phyloP scores from a whole-genome alignment of 2,329 filamentous ascomycete species.

The Kalmusia sp. region DNA sequence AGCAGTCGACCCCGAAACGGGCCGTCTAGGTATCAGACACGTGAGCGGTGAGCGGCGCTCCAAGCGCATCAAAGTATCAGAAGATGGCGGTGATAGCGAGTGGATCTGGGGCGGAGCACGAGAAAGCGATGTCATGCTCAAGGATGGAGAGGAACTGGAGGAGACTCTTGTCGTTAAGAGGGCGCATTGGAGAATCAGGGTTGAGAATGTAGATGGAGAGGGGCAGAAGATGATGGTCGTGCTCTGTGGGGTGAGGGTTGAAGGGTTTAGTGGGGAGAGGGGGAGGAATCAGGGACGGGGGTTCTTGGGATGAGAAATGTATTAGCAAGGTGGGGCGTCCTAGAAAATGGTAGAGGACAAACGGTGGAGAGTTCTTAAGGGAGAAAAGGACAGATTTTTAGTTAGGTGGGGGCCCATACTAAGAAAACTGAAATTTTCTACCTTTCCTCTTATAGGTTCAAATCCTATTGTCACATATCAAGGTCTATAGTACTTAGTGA shows the following conservation, averaged over 20 bases:
- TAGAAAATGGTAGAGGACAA: not conserved
- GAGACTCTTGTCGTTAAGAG: conserved; percentile 45
- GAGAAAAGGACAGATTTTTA: not conserved
- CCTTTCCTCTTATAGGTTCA: too few relatives aligned
- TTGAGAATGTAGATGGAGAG: conserved; percentile 61
- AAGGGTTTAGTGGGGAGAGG: conserved; percentile 71
- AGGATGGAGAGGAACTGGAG: conserved; percentile 24
- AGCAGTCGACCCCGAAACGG: conserved; percentile 18
- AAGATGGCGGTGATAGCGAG: conserved; percentile 38
- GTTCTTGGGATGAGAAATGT: conserved; percentile 61
- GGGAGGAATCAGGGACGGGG: conserved; percentile 69
- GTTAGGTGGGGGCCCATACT: too few relatives aligned
- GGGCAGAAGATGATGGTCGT: conserved; percentile 70
- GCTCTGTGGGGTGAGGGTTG: conserved; percentile 77
- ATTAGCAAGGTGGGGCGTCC: too few relatives aligned
- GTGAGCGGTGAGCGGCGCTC: not conserved
- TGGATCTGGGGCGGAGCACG: conserved; percentile 26
- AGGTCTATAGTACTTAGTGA: too few relatives aligned
- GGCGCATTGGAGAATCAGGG: conserved; percentile 55
- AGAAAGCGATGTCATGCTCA: conserved; percentile 11
- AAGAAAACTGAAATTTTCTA: too few relatives aligned
- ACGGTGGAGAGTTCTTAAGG: not conserved
- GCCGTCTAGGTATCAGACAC: conserved; percentile 24
- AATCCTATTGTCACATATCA: too few relatives aligned
- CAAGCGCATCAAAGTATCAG: conserved; percentile 21